Percentiles rank a stretch among this genome's conserved stretches.
These are phyloP conservation scores for Trichoderma citrinoviride DNA, from an alignment of 2,329 filamentous ascomycete genomes.

Conservation along the genomic window DNA sequence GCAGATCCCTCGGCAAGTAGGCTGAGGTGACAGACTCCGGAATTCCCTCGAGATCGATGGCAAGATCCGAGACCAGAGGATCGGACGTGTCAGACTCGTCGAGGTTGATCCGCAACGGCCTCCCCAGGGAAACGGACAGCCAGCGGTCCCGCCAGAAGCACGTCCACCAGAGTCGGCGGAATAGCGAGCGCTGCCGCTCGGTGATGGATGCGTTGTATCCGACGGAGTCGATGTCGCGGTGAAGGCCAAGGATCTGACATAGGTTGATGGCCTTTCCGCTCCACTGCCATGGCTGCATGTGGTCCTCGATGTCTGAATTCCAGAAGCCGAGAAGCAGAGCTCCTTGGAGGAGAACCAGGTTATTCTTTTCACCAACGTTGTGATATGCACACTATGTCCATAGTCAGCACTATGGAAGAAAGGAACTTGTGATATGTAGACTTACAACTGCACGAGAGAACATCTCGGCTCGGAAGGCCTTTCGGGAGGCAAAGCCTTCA, in stretches of 20 bases:
- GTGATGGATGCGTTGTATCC: constrained; percentile 15
- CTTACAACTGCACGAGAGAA: constrained; percentile 7
- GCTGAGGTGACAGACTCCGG: constrained; percentile 6
- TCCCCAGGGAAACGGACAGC: not conserved
- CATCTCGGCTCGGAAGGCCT: constrained; percentile 10
- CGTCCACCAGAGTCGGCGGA: constrained; percentile 13
- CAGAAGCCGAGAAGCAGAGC: constrained; percentile 6
- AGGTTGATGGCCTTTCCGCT: constrained; percentile 9
- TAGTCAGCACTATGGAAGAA: not conserved
- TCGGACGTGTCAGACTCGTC: constrained; percentile 14
- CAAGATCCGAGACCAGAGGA: constrained; percentile 9
- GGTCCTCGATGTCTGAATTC: constrained; percentile 10
- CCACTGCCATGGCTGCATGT: constrained; percentile 17
- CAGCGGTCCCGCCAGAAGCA: constrained; percentile 12
- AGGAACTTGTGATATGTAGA: not conserved
- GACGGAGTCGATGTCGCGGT: constrained; percentile 9
- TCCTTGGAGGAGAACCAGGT: not conserved
- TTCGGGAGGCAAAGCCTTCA: constrained; percentile 13
- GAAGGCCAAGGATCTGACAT: constrained; percentile 3
- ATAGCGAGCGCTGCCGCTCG: constrained; percentile 7
- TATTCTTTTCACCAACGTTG: constrained; percentile 14
- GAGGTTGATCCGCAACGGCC: constrained; percentile 1
- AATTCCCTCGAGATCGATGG: constrained; percentile 3
- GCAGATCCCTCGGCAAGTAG: constrained; percentile 8
- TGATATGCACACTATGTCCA: constrained; percentile 11